A percentile compares a stretch with the other conserved stretches of the same genome.
phyloP scores from a whole-genome alignment of 2,329 filamentous ascomycete genomes.

The Leptographium lundbergii region DNA sequence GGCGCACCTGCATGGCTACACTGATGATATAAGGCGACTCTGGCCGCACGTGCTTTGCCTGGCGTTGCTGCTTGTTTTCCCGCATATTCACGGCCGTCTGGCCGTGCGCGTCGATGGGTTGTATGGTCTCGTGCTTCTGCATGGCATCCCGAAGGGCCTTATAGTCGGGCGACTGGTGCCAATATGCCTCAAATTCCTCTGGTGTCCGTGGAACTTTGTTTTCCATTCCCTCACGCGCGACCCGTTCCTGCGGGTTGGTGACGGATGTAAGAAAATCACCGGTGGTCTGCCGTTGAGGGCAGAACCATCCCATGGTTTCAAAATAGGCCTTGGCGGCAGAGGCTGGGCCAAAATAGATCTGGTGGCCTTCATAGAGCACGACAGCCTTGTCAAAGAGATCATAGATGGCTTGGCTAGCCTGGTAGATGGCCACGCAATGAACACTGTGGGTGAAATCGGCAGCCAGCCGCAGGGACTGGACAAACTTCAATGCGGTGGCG shows the following conservation, averaged over 20 bases:
- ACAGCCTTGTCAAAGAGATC: slow-evolving; percentile 62
- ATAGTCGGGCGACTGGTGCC: slow-evolving; percentile 43
- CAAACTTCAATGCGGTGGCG: slow-evolving; percentile 53
- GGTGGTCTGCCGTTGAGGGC: slow-evolving; percentile 46
- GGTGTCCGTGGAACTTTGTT: slow-evolving; percentile 43
- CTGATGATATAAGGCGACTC: slow-evolving; percentile 47
- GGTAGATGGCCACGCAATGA: slow-evolving; percentile 51
- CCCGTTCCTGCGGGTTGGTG: slow-evolving; percentile 6
- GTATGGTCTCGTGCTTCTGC: slow-evolving; percentile 38
- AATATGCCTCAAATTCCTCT: slow-evolving; percentile 46
- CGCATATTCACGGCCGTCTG: slow-evolving; percentile 30
- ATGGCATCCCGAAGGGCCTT: slow-evolving; percentile 38
- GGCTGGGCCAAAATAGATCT: slow-evolving; percentile 52
- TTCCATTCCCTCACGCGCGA: slow-evolving; percentile 42
- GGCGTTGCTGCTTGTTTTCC: slow-evolving; percentile 34
- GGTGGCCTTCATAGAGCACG: slow-evolving; percentile 54
- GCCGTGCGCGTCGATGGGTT: slow-evolving; percentile 24
- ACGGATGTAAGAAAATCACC: slow-evolving; percentile 67
- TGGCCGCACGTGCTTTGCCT: slow-evolving; percentile 35
- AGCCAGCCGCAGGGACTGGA: slow-evolving; percentile 48
- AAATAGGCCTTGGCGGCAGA: slow-evolving; percentile 52
- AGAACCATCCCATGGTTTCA: slow-evolving; percentile 53
- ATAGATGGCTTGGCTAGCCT: slow-evolving; percentile 53
- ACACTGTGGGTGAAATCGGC: slow-evolving; percentile 52
- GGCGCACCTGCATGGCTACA: slow-evolving; percentile 38